Evolutionary conservation across 768 basidiomycete species (phyloP).

Genomic region (Auricularia sp.): DNA sequence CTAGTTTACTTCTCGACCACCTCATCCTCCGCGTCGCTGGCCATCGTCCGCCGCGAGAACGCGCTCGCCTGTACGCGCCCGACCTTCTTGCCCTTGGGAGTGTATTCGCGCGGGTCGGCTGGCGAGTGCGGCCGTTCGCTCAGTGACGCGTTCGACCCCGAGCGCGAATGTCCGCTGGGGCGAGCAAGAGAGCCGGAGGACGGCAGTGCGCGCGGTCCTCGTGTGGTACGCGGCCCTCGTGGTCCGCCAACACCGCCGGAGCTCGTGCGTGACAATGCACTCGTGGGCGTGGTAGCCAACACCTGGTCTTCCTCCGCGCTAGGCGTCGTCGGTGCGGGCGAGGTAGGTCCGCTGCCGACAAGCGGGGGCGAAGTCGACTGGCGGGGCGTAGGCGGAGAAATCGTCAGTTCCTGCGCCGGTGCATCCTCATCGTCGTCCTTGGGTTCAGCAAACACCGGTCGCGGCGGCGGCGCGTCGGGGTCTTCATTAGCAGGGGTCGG

Average conservation of each 20-base stretch:
- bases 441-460: conserved; percentile 12
- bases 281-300: background rate
- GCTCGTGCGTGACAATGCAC: conserved; percentile 2
- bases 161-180: conserved; percentile 23
- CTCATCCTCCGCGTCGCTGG: conserved; percentile 75
- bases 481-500: conserved; percentile 13
- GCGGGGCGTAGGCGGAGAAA: conserved; percentile 4
- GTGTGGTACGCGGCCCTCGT: conserved; percentile 9
- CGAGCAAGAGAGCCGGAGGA: conserved; percentile 23
- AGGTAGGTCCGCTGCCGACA: background rate
- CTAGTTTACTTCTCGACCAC: conserved; percentile 30
- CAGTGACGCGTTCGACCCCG: conserved; percentile 15
- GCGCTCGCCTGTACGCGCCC: conserved; percentile 21
- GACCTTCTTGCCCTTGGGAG: conserved; percentile 20
- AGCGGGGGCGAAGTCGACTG: background rate
- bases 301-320: conserved; percentile 2
- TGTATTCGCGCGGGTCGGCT: conserved; percentile 24
- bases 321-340: conserved; percentile 4
- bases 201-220: conserved; percentile 24
- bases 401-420: background rate
- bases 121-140: conserved; percentile 24
- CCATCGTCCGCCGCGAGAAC: conserved; percentile 66
- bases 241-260: conserved; percentile 6
- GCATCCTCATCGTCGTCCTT: conserved; percentile 6
- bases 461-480: conserved; percentile 16